Conservation (phyloP, 352 stramenopile genomes). For the Proteromonas lacertae region DNA sequence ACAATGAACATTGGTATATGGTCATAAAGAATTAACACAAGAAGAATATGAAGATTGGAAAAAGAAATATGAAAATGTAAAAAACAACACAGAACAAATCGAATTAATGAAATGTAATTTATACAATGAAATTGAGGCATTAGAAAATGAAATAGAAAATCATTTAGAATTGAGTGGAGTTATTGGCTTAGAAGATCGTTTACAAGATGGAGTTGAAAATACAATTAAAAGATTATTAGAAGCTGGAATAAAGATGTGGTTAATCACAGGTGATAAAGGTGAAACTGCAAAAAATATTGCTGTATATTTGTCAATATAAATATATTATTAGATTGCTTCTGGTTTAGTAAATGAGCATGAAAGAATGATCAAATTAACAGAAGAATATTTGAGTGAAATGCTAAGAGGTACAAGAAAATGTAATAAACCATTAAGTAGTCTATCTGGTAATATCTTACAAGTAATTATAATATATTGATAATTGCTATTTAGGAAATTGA, state of each 20-base stretch:
- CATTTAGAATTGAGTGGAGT: slow-evolving; percentile 26
- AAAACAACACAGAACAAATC: slow-evolving; percentile 17
- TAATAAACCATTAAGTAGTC: too few relatives aligned
- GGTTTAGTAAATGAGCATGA: too few relatives aligned
- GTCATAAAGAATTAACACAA: slow-evolving; percentile 13
- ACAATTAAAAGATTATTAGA: slow-evolving; percentile 35
- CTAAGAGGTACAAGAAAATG: too few relatives aligned
- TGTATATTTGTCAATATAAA: too few relatives aligned
- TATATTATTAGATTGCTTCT: too few relatives aligned
- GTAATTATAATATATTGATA: too few relatives aligned
- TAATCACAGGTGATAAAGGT: slow-evolving; percentile 78
- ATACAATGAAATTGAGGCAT: slow-evolving; percentile 6
- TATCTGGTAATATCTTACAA: too few relatives aligned
- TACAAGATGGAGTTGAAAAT: slow-evolving; percentile 42
- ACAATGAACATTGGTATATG: slow-evolving; percentile 38
- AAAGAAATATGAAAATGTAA: slow-evolving; percentile 16
- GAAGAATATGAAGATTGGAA: slow-evolving; percentile 28
- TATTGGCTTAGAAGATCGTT: slow-evolving; percentile 43
- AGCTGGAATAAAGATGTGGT: slow-evolving; percentile 58
- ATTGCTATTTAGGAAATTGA: too few relatives aligned
- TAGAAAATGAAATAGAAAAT: slow-evolving; percentile 19
- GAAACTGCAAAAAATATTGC: slow-evolving; percentile 54
- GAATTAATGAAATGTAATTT: slow-evolving; percentile 15
- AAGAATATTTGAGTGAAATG: too few relatives aligned
- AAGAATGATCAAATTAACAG: too few relatives aligned